A percentile compares a stretch with the other conserved stretches of the same genome.
These are phyloP conservation scores for Dentipellis sp. DNA, from an alignment of 768 basidiomycete species.

Conservation along the genomic window DNA sequence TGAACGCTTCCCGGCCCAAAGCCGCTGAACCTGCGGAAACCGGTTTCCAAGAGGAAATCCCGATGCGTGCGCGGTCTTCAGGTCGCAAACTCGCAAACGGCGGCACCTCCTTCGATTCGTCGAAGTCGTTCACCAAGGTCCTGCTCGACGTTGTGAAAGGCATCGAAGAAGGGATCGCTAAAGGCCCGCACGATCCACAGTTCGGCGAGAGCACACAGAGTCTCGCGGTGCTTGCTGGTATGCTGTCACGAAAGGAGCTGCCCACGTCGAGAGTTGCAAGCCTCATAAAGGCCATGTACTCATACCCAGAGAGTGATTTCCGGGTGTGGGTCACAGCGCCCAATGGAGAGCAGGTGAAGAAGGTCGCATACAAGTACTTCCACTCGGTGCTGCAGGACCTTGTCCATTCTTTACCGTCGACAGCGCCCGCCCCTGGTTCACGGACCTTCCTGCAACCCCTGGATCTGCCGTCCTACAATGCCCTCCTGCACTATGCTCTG, in stretches of 20 bases:
- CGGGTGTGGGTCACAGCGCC: constrained; percentile 18
- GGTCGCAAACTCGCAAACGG: constrained; percentile 22
- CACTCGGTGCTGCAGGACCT: constrained; percentile 22
- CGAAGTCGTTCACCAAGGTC: constrained; percentile 1
- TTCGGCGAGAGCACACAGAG: constrained; percentile 12
- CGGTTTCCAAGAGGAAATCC: neutral
- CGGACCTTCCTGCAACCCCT: constrained; percentile 20
- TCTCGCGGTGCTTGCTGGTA: constrained; percentile 9
- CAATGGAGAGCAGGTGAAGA: neutral
- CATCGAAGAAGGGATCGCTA: constrained; percentile 9
- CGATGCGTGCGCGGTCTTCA: too few species aligned
- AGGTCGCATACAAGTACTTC: constrained; percentile 22
- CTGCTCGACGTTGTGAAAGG: constrained; percentile 8
- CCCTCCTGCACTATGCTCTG: constrained; percentile 59
- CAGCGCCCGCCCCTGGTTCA: constrained; percentile 1
- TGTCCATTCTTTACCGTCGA: constrained; percentile 5
- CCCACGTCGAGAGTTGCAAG: constrained; percentile 3
- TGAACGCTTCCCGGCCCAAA: constrained; percentile 15
- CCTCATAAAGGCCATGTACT: constrained; percentile 11
- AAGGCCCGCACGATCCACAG: constrained; percentile 4
- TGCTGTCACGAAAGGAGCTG: constrained; percentile 3
- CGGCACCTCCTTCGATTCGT: constrained; percentile 26
- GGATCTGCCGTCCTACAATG: constrained; percentile 40
- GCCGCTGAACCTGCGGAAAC: constrained; percentile 4
- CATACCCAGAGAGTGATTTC: constrained; percentile 16